Conservation (phyloP, 2,329 filamentous ascomycete genomes). For the Pseudogymnoascus sp. region DNA sequence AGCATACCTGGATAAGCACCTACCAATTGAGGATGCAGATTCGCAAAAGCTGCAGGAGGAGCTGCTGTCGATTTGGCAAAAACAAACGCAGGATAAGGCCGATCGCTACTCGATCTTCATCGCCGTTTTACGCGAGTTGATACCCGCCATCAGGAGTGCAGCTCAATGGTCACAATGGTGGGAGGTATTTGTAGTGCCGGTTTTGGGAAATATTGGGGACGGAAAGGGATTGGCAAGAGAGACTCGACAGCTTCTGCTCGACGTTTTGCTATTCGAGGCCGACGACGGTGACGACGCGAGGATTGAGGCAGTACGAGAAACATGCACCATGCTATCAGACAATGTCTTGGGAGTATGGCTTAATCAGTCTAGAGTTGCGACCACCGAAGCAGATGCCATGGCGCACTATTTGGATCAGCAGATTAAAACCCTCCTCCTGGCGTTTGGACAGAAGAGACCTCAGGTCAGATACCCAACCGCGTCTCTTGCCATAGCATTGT, state of each 20-base stretch:
- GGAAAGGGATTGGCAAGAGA: constrained; percentile 58
- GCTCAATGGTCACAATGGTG: constrained; percentile 64
- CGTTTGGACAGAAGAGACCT: constrained; percentile 57
- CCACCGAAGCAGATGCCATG: constrained; percentile 34
- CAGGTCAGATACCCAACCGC: constrained; percentile 34
- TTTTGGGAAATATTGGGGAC: constrained; percentile 47
- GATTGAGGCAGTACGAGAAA: constrained; percentile 35
- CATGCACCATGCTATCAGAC: constrained; percentile 44
- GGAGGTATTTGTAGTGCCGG: constrained; percentile 51
- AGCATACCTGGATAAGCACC: constrained; percentile 59
- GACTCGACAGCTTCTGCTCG: constrained; percentile 54
- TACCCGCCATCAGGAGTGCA: constrained; percentile 54
- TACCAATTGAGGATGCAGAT: constrained; percentile 57
- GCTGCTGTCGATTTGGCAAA: constrained; percentile 57
- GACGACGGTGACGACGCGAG: constrained; percentile 41
- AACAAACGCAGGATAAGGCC: constrained; percentile 48
- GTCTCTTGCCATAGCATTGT: constrained; percentile 12
- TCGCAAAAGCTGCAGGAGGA: constrained; percentile 69
- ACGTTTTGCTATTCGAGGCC: constrained; percentile 55
- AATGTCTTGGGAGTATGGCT: constrained; percentile 52
- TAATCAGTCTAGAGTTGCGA: constrained; percentile 31
- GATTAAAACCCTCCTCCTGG: constrained; percentile 37
- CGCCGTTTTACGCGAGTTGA: constrained; percentile 54
- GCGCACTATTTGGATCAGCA: constrained; percentile 35
- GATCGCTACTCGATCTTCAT: constrained; percentile 60